Percentiles rank a stretch among this genome's conserved stretches.
Conservation (phyloP, 73 alveolate genomes). For the Tetrahymena elliotti region DNA sequence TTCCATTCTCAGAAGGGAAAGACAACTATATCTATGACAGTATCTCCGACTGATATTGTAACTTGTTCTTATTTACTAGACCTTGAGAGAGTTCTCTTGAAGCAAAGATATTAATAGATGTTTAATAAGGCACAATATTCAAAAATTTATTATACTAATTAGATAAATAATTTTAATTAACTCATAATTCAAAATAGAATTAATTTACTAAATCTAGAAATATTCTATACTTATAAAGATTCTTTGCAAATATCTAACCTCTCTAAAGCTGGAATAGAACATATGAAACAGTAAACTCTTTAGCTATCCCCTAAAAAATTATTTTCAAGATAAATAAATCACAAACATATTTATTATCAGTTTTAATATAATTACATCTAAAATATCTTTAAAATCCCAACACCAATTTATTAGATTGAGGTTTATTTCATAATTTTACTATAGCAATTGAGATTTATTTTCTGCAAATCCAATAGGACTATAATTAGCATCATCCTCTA, state of each 20-base stretch:
- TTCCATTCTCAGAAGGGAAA: not conserved
- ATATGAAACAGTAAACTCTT: not conserved
- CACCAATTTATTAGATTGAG: not conserved
- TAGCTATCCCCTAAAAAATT: not conserved
- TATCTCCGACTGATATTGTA: not conserved
- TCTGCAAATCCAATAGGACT: not conserved
- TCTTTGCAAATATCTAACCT: not conserved
- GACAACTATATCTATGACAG: not conserved
- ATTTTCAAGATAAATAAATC: not conserved
- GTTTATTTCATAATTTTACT: not conserved
- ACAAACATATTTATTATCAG: too few species aligned
- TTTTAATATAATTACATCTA: not conserved
- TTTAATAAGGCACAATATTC: not conserved
- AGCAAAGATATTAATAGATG: not conserved
- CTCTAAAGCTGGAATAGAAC: not conserved
- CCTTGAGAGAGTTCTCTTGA: not conserved
- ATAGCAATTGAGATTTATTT: not conserved
- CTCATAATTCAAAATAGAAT: not conserved
- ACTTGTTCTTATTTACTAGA: not conserved
- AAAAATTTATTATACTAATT: not conserved
- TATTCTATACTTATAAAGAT: not conserved
- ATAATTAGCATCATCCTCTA: not conserved
- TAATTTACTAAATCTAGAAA: not conserved
- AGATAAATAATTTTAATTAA: not conserved
- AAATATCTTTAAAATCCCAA: not conserved